A percentile compares a stretch with the other conserved stretches of the same genome.
Evolutionary conservation across 2,329 filamentous ascomycete genomes (phyloP).

Genomic region (Paracorniculantispora psalliotae): DNA sequence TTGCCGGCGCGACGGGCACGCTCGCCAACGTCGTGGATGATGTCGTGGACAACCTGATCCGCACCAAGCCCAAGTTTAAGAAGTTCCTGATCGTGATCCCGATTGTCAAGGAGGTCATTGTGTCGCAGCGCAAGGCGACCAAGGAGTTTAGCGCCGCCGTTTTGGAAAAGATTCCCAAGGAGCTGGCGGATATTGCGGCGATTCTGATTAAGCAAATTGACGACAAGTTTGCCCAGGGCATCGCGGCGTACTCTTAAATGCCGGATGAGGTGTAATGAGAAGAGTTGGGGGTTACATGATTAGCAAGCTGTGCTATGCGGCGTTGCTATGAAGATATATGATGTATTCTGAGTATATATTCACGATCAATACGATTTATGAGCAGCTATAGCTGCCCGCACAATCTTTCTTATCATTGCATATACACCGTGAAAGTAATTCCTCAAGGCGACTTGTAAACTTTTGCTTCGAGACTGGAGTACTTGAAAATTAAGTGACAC

Average conservation of each 20-base stretch:
- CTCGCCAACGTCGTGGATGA: slow-evolving; percentile 34
- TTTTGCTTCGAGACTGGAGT: no score
- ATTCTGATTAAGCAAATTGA: slow-evolving; percentile 34
- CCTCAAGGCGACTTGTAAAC: no score
- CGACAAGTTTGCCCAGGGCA: slow-evolving; percentile 33
- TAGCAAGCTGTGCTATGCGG: not conserved
- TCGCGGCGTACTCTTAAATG: slow-evolving; percentile 24
- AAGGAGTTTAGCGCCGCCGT: slow-evolving; percentile 33
- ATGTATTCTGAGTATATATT: slow-evolving; percentile 5
- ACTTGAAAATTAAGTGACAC: no score
- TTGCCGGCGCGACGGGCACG: slow-evolving; percentile 32
- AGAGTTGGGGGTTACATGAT: not conserved
- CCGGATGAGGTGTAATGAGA: not conserved
- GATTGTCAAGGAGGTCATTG: slow-evolving; percentile 38
- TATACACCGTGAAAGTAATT: not conserved
- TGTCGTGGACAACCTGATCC: slow-evolving; percentile 34
- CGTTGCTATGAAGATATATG: not conserved
- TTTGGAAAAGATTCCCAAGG: slow-evolving; percentile 34
- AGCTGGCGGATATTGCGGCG: slow-evolving; percentile 28
- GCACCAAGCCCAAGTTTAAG: slow-evolving; percentile 40
- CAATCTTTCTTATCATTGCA: not conserved
- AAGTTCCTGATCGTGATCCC: slow-evolving; percentile 33
- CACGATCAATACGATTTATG: not conserved
- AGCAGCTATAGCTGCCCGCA: not conserved
- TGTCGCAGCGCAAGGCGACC: slow-evolving; percentile 35